These are phyloP conservation scores for Starmerella vaccinii DNA, from an alignment of 805 yeast species.

Conservation along the genomic window DNA sequence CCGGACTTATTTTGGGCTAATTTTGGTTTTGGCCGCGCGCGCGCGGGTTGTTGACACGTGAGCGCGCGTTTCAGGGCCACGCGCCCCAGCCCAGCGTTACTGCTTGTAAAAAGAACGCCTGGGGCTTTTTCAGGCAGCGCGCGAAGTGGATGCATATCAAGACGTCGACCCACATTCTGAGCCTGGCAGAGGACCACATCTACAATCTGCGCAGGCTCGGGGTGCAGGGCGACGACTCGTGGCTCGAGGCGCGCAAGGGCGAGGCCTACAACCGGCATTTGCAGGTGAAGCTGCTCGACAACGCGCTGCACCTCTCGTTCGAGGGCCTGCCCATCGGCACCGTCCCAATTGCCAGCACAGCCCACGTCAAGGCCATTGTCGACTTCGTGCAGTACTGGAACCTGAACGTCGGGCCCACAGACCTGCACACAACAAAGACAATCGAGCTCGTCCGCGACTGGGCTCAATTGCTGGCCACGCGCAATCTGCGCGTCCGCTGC, in stretches of 20 bases:
- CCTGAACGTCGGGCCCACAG: slow-evolving; percentile 23
- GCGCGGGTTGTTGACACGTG: too few relatives aligned
- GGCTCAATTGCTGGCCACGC: slow-evolving; percentile 10
- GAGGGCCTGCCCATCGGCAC: slow-evolving; percentile 21
- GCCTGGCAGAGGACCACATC: slow-evolving; percentile 18
- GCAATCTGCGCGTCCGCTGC: slow-evolving; percentile 26
- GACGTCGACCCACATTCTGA: slow-evolving; percentile 19
- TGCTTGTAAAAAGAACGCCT: too few relatives aligned
- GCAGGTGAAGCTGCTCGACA: slow-evolving; percentile 10
- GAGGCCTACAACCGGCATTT: slow-evolving; percentile 23
- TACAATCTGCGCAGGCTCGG: slow-evolving; percentile 18
- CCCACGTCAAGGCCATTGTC: slow-evolving; percentile 9
- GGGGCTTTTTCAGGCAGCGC: not conserved
- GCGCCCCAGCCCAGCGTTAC: not conserved
- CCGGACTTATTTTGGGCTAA: too few relatives aligned
- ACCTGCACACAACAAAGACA: slow-evolving; percentile 20
- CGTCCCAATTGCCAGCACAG: slow-evolving; percentile 7
- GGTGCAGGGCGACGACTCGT: slow-evolving; percentile 18
- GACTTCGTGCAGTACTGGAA: slow-evolving; percentile 22
- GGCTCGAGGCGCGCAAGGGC: slow-evolving; percentile 25
- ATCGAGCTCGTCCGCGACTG: slow-evolving; percentile 20
- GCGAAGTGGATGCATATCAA: slow-evolving; percentile 13
- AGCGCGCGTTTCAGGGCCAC: not conserved
- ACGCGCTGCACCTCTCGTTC: slow-evolving; percentile 15
- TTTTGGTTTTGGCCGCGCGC: too few relatives aligned